phyloP scores from a whole-genome alignment of 2,329 filamentous ascomycete species.

The Alternaria conjuncta region DNA sequence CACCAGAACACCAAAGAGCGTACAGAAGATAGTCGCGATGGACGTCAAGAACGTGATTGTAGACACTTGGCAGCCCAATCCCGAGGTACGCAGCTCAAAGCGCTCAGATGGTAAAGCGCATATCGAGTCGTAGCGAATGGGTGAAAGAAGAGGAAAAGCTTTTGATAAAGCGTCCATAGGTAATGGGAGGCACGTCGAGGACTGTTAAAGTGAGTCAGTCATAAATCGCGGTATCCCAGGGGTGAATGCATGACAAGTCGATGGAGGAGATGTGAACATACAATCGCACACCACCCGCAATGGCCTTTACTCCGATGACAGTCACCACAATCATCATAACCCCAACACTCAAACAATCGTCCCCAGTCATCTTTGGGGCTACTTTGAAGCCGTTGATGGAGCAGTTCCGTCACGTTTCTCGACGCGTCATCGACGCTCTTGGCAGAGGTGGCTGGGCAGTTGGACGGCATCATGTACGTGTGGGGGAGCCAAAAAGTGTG shows the following conservation, averaged over 20 bases:
- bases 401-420: constrained; percentile 31
- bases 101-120: constrained; percentile 50
- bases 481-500: neutral
- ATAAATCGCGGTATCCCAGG: neutral
- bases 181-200: constrained; percentile 52
- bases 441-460: constrained; percentile 17
- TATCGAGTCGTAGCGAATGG: constrained; percentile 44
- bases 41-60: constrained; percentile 55
- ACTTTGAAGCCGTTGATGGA: constrained; percentile 32
- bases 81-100: constrained; percentile 54
- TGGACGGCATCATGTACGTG: constrained; percentile 13
- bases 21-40: constrained; percentile 52
- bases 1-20: constrained; percentile 47
- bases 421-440: constrained; percentile 3
- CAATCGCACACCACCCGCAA: constrained; percentile 56
- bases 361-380: constrained; percentile 41
- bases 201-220: constrained; percentile 29
- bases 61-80: constrained; percentile 55
- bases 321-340: constrained; percentile 45
- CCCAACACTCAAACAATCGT: constrained; percentile 43
- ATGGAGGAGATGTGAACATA: constrained; percentile 26
- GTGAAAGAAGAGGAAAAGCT: constrained; percentile 50
- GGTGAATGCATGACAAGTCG: neutral
- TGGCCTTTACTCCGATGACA: constrained; percentile 42
- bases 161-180: constrained; percentile 46